Conservation (phyloP, 441 rosid genomes). For the Rhodomyrtus psidioides region DNA sequence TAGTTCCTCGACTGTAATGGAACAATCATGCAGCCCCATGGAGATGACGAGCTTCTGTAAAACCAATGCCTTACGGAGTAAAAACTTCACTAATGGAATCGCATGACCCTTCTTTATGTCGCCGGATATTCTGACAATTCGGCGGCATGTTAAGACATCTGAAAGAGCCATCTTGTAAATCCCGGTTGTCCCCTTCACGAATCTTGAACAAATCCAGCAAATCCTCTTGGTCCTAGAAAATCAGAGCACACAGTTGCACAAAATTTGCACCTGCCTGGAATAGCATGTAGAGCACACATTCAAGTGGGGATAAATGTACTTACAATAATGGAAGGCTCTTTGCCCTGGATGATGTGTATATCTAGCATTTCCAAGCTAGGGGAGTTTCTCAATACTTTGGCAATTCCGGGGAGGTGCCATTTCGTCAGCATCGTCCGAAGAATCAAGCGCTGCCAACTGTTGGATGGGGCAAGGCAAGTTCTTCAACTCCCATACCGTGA, state of each 20-base stretch:
- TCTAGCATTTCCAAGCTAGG: not conserved
- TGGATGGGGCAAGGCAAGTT: not conserved
- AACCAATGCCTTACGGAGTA: not conserved
- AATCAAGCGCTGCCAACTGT: not conserved
- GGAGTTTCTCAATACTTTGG: not conserved
- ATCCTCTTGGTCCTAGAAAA: not conserved
- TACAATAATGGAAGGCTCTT: not conserved
- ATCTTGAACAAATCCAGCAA: not conserved
- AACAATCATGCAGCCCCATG: not conserved
- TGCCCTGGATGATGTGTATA: not conserved
- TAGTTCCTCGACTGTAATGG: not conserved
- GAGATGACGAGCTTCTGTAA: not conserved
- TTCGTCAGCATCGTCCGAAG: not conserved
- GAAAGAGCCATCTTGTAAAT: not conserved
- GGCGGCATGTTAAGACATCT: not conserved
- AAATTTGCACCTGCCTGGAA: not conserved
- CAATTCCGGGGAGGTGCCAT: conserved; percentile 3
- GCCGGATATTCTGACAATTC: not conserved
- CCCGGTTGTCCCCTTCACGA: not conserved
- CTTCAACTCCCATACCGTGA: not conserved
- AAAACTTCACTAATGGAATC: not conserved
- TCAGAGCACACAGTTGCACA: not conserved
- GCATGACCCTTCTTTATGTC: not conserved
- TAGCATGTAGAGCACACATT: not conserved
- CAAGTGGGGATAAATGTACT: not conserved